These are phyloP conservation scores for Emericellopsis atlantica DNA, from an alignment of 2,329 filamentous ascomycete genomes.

Conservation along the genomic window DNA sequence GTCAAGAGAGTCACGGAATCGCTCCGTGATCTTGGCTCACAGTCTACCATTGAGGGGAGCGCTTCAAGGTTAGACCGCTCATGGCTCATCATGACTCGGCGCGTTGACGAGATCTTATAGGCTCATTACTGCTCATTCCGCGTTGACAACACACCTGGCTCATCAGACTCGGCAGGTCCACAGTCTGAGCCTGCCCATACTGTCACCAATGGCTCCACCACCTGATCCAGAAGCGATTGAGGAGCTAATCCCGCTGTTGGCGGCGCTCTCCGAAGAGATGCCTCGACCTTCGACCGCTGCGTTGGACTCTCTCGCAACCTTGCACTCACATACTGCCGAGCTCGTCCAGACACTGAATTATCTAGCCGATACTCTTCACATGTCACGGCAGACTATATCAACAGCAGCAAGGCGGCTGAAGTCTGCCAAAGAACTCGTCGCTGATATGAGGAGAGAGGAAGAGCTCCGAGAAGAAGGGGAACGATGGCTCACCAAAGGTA, in stretches of 20 bases:
- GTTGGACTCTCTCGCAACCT: conserved; percentile 51
- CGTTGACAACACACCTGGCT: conserved; percentile 59
- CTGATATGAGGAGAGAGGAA: conserved; percentile 72
- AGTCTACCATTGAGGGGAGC: conserved; percentile 59
- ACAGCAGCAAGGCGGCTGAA: conserved; percentile 69
- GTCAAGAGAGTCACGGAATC: conserved; percentile 56
- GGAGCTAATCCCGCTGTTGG: conserved; percentile 53
- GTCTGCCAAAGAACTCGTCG: conserved; percentile 72
- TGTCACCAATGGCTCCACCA: conserved; percentile 54
- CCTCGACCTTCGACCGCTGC: conserved; percentile 50
- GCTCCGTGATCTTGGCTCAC: conserved; percentile 60
- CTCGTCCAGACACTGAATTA: conserved; percentile 72
- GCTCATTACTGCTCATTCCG: conserved; percentile 63
- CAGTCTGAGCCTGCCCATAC: conserved; percentile 56
- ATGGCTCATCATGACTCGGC: neutral
- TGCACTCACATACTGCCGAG: conserved; percentile 60
- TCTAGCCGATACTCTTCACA: conserved; percentile 83
- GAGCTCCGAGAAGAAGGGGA: conserved; percentile 74
- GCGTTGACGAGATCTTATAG: conserved; percentile 24
- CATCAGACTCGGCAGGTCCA: conserved; percentile 68
- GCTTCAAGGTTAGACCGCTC: conserved; percentile 46
- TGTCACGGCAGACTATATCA: conserved; percentile 79
- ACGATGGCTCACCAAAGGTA: conserved; percentile 66
- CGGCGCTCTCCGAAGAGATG: conserved; percentile 52
- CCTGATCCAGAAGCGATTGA: conserved; percentile 55